Conservation (phyloP, 202 grass and related monocot genomes). For the Panicum virgatum region DNA sequence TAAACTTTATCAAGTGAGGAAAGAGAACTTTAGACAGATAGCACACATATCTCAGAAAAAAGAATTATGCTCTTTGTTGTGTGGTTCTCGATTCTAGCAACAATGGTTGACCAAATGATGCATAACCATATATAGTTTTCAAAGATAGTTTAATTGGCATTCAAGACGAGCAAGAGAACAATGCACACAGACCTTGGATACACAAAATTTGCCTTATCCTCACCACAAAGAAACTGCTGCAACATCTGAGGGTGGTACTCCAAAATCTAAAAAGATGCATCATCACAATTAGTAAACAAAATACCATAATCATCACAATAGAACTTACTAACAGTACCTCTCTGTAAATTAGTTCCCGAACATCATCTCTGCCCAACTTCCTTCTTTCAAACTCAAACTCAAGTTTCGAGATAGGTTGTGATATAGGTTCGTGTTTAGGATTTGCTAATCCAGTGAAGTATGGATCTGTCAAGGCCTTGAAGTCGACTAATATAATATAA, state of each 20-base stretch:
- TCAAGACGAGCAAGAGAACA: slow-evolving; percentile 4
- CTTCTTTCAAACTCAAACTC: slow-evolving; percentile 98
- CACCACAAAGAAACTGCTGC: slow-evolving; percentile 69
- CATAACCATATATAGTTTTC: slow-evolving; percentile 4
- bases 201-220: slow-evolving; percentile 73
- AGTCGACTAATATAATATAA: slow-evolving; percentile 42
- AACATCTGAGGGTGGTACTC: slow-evolving; percentile 98
- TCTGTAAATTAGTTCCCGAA: slow-evolving; percentile 87
- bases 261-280: slow-evolving; percentile 55
- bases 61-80: not conserved
- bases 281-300: slow-evolving; percentile 20
- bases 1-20: not conserved
- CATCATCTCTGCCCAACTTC: slow-evolving; percentile 87
- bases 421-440: slow-evolving; percentile 59
- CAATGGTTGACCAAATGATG: slow-evolving; percentile 5
- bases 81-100: not conserved
- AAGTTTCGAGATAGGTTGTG: slow-evolving; percentile 76
- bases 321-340: slow-evolving; percentile 53
- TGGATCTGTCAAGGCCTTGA: slow-evolving; percentile 76
- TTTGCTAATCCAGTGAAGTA: slow-evolving; percentile 84
- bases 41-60: not conserved
- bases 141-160: not conserved
- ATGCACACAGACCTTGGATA: slow-evolving; percentile 69
- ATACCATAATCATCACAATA: not conserved
- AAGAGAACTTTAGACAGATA: slow-evolving; percentile 8